phyloP scores from a whole-genome alignment of 2,329 filamentous ascomycete species.

The Fusarium mangiferae region DNA sequence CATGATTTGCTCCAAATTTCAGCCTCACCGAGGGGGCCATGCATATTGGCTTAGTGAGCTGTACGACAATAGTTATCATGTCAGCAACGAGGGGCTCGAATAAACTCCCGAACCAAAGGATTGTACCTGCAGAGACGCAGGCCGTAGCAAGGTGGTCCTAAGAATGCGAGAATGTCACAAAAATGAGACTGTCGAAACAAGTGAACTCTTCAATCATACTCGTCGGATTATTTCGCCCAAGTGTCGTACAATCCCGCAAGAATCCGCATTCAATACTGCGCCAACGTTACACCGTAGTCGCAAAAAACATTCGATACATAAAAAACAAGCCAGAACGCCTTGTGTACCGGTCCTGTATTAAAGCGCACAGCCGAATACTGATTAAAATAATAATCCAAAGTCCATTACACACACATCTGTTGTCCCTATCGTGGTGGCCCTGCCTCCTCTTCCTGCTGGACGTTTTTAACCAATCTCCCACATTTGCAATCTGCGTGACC shows the following conservation, averaged over 20 bases:
- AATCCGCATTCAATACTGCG: neutral
- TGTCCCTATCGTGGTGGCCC: conserved; percentile 17
- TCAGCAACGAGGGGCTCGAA: neutral
- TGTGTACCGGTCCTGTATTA: conserved; percentile 41
- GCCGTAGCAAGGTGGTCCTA: neutral
- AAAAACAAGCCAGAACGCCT: conserved; percentile 42
- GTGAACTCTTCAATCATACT: neutral
- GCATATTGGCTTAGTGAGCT: neutral
- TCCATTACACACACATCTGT: conserved; percentile 19
- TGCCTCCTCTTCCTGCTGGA: conserved; percentile 18
- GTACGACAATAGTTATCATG: neutral
- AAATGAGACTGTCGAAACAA: neutral
- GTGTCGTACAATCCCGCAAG: neutral
- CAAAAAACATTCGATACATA: conserved; percentile 15
- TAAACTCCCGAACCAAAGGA: neutral
- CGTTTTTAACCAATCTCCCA: conserved; percentile 7
- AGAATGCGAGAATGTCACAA: neutral
- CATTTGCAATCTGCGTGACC: neutral
- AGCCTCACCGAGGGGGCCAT: neutral
- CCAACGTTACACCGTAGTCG: neutral
- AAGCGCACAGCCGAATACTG: conserved; percentile 38
- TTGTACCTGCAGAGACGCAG: neutral
- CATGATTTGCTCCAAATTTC: neutral
- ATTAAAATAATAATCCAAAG: conserved; percentile 40
- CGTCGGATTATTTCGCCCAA: conserved; percentile 13